A percentile compares a stretch with the other conserved stretches of the same genome.
Evolutionary conservation across 805 yeast genomes (phyloP).

Genomic region (Ogataea populi-albae): DNA sequence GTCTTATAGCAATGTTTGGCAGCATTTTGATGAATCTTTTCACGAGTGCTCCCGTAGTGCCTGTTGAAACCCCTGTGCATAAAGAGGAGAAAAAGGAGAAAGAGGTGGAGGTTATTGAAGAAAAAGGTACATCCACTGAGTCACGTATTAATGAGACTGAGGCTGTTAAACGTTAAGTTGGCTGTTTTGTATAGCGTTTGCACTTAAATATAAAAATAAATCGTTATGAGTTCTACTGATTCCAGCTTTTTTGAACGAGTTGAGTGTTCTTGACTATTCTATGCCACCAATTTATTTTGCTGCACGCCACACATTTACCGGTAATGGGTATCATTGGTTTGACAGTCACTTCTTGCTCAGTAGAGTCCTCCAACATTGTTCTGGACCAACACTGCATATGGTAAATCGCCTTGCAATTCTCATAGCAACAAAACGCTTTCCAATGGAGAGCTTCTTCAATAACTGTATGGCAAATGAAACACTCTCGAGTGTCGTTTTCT

Average conservation of each 20-base stretch:
- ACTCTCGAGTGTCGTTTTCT: slow-evolving; percentile 6
- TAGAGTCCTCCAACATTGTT: slow-evolving; percentile 6
- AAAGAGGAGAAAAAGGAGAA: slow-evolving; percentile 18
- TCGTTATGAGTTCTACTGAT: not conserved
- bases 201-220: not conserved
- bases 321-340: slow-evolving; percentile 25
- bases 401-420: slow-evolving; percentile 27
- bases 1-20: slow-evolving; percentile 35
- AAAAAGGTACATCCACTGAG: slow-evolving; percentile 17
- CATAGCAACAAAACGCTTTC: slow-evolving; percentile 26
- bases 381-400: slow-evolving; percentile 38
- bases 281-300: slow-evolving; percentile 28
- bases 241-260: slow-evolving; percentile 11
- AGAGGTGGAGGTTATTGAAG: slow-evolving; percentile 9
- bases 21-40: slow-evolving; percentile 13
- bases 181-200: slow-evolving; percentile 1
- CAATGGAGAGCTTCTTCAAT: slow-evolving; percentile 14
- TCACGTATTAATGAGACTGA: slow-evolving; percentile 28
- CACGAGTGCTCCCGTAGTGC: slow-evolving; percentile 6
- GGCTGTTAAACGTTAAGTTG: slow-evolving; percentile 26
- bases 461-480: slow-evolving; percentile 16
- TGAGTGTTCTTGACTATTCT: slow-evolving; percentile 24
- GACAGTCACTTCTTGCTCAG: slow-evolving; percentile 1
- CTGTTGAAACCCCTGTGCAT: not conserved
- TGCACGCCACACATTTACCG: slow-evolving; percentile 27